These are phyloP conservation scores for Pulveroboletus sp. DNA, from an alignment of 768 basidiomycete genomes.

Conservation along the genomic window DNA sequence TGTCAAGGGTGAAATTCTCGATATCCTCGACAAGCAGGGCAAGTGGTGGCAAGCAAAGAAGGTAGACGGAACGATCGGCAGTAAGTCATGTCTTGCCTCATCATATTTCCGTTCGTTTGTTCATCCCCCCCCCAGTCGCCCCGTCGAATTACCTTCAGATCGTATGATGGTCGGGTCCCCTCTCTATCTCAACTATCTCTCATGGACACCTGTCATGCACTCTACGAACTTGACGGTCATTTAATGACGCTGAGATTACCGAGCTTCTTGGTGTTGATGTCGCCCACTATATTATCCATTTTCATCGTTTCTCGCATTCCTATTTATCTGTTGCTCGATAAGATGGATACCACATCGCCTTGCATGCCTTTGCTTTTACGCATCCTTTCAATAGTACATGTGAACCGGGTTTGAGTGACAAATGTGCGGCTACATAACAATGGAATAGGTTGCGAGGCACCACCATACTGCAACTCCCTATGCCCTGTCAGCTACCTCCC, in stretches of 20 bases:
- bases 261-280: slow-evolving; percentile 24
- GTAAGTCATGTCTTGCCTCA: slow-evolving; percentile 43
- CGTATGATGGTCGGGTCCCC: slow-evolving; percentile 43
- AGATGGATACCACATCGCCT: slow-evolving; percentile 29
- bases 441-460: background rate
- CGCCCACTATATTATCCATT: slow-evolving; percentile 29
- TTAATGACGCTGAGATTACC: slow-evolving; percentile 24
- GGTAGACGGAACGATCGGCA: slow-evolving; percentile 69
- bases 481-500: slow-evolving; percentile 34
- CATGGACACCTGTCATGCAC: slow-evolving; percentile 25
- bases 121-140: slow-evolving; percentile 47
- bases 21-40: slow-evolving; percentile 88
- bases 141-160: slow-evolving; percentile 85
- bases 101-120: slow-evolving; percentile 5
- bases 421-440: slow-evolving; percentile 5
- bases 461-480: background rate
- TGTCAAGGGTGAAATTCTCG: slow-evolving; percentile 84
- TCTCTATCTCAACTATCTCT: slow-evolving; percentile 8
- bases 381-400: background rate
- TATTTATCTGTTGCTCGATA: slow-evolving; percentile 28
- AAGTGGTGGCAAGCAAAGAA: slow-evolving; percentile 93
- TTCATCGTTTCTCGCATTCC: slow-evolving; percentile 8
- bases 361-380: slow-evolving; percentile 15
- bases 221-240: slow-evolving; percentile 31
- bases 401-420: background rate